phyloP scores from a whole-genome alignment of 2,329 filamentous ascomycete genomes.

The Chaetomiaceae sp. region DNA sequence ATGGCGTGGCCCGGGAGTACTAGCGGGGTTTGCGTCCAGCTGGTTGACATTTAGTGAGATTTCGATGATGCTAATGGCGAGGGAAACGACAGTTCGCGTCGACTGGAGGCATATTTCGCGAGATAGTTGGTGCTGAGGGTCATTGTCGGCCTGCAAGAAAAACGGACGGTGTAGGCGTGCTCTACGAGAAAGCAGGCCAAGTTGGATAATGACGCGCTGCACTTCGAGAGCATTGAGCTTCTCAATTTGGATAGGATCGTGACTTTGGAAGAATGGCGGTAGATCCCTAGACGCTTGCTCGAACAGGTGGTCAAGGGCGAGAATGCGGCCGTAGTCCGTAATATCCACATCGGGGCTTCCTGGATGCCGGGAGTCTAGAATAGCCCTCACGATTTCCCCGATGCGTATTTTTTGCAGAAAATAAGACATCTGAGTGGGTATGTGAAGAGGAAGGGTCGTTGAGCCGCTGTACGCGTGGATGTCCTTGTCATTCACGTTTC shows the following conservation, averaged over 20 bases:
- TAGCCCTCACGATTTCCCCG: background rate
- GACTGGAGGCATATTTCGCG: constrained; percentile 3
- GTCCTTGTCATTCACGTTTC: constrained; percentile 9
- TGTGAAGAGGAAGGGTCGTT: background rate
- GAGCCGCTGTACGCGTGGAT: background rate
- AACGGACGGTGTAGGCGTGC: constrained; percentile 10
- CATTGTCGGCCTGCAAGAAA: background rate
- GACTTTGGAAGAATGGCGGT: constrained; percentile 1
- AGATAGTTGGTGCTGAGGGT: background rate
- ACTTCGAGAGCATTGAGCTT: background rate
- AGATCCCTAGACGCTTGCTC: background rate
- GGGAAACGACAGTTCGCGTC: background rate
- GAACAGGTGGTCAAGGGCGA: background rate
- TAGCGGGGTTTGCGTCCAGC: background rate
- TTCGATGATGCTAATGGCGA: constrained; percentile 1
- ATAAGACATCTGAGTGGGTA: constrained; percentile 5
- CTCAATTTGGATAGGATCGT: background rate
- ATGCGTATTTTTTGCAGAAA: constrained; percentile 3
- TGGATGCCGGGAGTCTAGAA: background rate
- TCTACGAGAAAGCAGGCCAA: background rate
- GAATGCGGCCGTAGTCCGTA: constrained; percentile 1
- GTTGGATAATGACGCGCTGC: constrained; percentile 5
- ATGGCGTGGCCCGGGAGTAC: too few relatives aligned
- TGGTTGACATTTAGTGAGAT: background rate
- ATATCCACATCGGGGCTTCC: background rate